Evolutionary conservation across 768 basidiomycete species (phyloP), one percentile per base, ranked within the genome.

Genomic region (Cyclocybe aegerita): DNA sequence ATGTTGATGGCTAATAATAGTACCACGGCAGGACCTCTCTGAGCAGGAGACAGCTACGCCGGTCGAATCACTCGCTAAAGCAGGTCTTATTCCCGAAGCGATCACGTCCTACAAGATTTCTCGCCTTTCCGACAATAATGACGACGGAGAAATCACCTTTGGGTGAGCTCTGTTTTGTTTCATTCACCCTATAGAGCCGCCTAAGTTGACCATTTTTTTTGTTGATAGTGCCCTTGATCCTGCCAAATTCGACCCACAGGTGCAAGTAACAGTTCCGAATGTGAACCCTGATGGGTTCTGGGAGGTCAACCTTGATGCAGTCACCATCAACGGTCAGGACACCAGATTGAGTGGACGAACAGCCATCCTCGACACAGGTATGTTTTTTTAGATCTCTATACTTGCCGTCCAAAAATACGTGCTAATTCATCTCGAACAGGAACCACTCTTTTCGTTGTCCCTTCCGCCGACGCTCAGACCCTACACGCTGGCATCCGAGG

Each of bases 301-400:
- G 93, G 88, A 92, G 72, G 85, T 74, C 11, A 69, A 69, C 7
- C 65, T 93, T 64, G 79, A 80, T 52, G 73, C 73, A 10, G 71
- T 86, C 46, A 74, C 78, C 16, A 80, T 86, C 53, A 72, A 88
- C 60, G 86, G 84, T 16, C 53, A 68, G 32, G 72, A 77, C 59
- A 61, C 72, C 37, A 76, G 79, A 4, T 69, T 88, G 38, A 53
- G 60, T 11, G 77, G 78, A 45, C 88, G 88, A 60, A 88, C 86
- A 14, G 84, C 88, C 43, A 88, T 94, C 58, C 70, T 85, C 49
- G 83, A 85, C 65, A 83, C 77, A 50, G 84, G 70, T 55, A 51
- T 4, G 48, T 23, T 35, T n/a, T 37, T 7, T 41, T 31, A n/a
- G n/a, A n/a, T n/a, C n/a, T n/a, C n/a, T n/a, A n/a, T 42, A 17